Percentiles rank a stretch among this genome's conserved stretches.
Evolutionary conservation across 257 asterid genomes (phyloP).

Genomic region (Gynochthodes officinalis): DNA sequence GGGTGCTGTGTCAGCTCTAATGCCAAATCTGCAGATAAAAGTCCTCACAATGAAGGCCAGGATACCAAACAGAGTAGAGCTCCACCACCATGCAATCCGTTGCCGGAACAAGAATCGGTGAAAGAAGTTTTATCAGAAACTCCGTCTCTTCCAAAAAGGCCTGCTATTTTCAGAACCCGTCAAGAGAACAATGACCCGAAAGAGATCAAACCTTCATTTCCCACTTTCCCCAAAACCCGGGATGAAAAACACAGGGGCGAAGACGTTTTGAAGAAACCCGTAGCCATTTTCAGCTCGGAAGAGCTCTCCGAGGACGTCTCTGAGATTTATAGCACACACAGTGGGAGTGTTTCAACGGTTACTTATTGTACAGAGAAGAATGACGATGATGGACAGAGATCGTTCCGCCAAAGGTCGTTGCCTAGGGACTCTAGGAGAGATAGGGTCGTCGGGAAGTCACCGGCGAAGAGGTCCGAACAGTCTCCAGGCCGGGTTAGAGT

Average conservation of each 20-base stretch:
- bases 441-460: conserved; percentile 41
- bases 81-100: conserved; percentile 46
- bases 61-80: conserved; percentile 16
- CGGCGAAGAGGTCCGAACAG: conserved; percentile 44
- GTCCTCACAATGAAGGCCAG: conserved; percentile 4
- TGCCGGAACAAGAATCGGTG: conserved; percentile 57
- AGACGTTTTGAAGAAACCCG: conserved; percentile 25
- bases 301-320: conserved; percentile 28
- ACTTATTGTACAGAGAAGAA: conserved; percentile 31
- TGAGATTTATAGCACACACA: conserved; percentile 32
- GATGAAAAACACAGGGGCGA: conserved; percentile 20
- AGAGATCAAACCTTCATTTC: conserved; percentile 34
- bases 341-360: conserved; percentile 22
- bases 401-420: conserved; percentile 34
- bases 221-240: conserved; percentile 1
- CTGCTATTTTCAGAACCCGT: conserved; percentile 10
- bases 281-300: conserved; percentile 17
- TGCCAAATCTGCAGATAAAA: conserved; percentile 4
- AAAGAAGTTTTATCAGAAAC: conserved; percentile 76
- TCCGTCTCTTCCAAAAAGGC: conserved; percentile 31
- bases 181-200: conserved; percentile 24
- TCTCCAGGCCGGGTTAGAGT: conserved; percentile 49
- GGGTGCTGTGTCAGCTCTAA: conserved; percentile 56
- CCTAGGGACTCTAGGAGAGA: conserved; percentile 30
- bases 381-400: conserved; percentile 34